Percentiles rank a stretch among this genome's conserved stretches.
These are phyloP conservation scores for Candida broadrunensis DNA, from an alignment of 805 yeast species.

Conservation along the genomic window DNA sequence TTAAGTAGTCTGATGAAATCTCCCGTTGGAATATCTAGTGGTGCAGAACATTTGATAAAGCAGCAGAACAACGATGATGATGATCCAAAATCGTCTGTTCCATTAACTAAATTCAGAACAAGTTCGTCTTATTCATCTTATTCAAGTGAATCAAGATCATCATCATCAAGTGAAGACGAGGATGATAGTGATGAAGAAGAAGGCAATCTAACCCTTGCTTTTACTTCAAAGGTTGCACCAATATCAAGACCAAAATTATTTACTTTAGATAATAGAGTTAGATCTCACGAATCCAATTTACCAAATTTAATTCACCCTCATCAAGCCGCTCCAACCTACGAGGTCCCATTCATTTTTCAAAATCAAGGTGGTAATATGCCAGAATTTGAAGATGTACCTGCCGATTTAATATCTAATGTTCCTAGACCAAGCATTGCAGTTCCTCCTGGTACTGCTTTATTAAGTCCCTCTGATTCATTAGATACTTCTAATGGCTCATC, in stretches of 20 bases:
- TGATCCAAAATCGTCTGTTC: constrained; percentile 11
- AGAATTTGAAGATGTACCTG: constrained; percentile 42
- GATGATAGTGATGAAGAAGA: constrained; percentile 34
- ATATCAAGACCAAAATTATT: constrained; percentile 32
- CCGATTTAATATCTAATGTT: constrained; percentile 29
- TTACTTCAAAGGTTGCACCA: constrained; percentile 38
- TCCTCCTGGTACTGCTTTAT: constrained; percentile 5
- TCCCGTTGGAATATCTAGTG: constrained; percentile 1
- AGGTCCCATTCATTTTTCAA: constrained; percentile 30
- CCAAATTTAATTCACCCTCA: constrained; percentile 19
- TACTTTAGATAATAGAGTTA: constrained; percentile 30
- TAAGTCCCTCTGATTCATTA: background rate
- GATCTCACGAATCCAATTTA: constrained; percentile 41
- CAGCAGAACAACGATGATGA: constrained; percentile 14
- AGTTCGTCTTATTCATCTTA: constrained; percentile 8
- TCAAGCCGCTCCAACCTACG: constrained; percentile 14
- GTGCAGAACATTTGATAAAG: background rate
- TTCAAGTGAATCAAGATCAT: constrained; percentile 9
- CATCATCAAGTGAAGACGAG: constrained; percentile 14
- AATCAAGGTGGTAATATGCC: constrained; percentile 17
- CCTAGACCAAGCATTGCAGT: constrained; percentile 17
- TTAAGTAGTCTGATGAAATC: constrained; percentile 36
- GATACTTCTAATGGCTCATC: constrained; percentile 2
- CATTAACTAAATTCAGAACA: background rate
- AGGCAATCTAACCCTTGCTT: constrained; percentile 44